Conservation (phyloP, 2,329 filamentous ascomycete genomes). For the Ceratocystiopsis minuta region DNA sequence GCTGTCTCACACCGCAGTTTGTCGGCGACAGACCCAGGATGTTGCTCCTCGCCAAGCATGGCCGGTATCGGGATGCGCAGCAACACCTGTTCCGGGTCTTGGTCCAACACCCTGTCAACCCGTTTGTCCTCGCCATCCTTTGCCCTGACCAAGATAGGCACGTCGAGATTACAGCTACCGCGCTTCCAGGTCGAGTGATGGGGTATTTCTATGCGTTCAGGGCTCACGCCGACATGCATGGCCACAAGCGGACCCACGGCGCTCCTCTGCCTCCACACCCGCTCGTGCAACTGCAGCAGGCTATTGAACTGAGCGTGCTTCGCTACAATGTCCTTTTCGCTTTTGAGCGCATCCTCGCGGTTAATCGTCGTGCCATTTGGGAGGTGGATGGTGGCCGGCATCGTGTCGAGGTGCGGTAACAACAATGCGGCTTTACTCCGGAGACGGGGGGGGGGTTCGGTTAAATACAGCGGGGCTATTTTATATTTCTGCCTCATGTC, state of each 20-base stretch:
- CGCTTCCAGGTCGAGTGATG: background rate
- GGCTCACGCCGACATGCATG: background rate
- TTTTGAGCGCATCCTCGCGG: background rate
- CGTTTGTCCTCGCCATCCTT: background rate
- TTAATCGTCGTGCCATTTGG: background rate
- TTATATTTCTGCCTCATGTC: too few species aligned
- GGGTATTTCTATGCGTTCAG: background rate
- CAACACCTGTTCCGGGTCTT: background rate
- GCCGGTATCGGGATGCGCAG: background rate
- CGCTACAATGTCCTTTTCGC: background rate
- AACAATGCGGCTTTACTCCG: too few species aligned
- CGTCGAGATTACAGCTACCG: background rate
- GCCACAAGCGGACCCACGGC: background rate
- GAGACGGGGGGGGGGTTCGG: too few species aligned
- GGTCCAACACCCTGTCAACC: background rate
- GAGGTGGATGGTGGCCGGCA: background rate
- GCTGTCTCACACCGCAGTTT: constrained; percentile 21
- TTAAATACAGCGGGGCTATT: too few species aligned
- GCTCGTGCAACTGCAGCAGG: background rate
- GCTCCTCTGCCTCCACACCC: background rate
- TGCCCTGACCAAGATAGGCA: background rate
- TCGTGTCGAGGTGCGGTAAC: too few species aligned
- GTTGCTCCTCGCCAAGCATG: background rate
- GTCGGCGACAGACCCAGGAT: background rate
- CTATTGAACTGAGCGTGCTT: background rate